Conservation (phyloP, 495 filamentous ascomycete species). For the Tuber calosporum region DNA sequence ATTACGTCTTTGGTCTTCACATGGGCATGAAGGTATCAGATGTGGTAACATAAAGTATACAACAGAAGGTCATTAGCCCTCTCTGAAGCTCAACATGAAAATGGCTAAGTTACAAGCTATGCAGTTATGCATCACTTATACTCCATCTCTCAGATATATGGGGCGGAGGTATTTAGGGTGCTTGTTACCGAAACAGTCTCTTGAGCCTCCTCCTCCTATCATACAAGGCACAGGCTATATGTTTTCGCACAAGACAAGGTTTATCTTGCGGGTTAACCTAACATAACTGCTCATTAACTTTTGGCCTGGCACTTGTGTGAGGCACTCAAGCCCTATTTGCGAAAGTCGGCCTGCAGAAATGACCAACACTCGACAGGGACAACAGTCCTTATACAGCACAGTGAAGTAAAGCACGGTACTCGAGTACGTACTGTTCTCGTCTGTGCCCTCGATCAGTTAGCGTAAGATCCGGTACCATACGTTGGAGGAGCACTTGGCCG, state of each 20-base stretch:
- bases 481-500: not conserved
- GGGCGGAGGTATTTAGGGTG: not conserved
- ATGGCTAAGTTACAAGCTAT: not conserved
- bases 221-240: no score
- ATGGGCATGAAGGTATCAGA: not conserved
- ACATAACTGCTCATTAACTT: no score
- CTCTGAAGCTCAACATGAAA: not conserved
- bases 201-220: not conserved
- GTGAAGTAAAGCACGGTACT: no score
- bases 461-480: no score
- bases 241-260: no score
- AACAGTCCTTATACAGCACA: not conserved
- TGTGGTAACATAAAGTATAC: not conserved
- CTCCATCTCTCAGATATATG: not conserved
- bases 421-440: not conserved
- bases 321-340: not conserved
- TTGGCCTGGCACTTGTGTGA: no score
- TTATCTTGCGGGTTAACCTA: no score
- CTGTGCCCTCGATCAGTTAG: not conserved
- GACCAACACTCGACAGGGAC: not conserved
- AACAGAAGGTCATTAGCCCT: not conserved
- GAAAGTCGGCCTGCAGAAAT: not conserved
- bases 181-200: not conserved
- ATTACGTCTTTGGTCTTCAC: not conserved
- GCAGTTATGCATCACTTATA: not conserved